Base-by-base conservation (phyloP, 345 rosid species). In the Lagerstroemia speciosa region DNA sequence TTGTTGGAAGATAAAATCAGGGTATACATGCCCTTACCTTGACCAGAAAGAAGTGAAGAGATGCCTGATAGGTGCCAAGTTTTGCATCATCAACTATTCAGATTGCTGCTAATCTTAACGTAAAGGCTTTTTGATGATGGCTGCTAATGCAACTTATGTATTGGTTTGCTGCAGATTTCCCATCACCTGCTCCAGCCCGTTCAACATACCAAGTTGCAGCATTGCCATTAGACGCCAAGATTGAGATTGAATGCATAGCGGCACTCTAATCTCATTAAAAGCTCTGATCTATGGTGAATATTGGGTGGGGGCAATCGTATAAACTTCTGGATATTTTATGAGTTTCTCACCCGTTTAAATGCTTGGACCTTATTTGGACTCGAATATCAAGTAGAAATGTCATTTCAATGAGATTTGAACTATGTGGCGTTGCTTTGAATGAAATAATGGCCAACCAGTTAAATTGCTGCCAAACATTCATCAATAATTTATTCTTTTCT, bases 141-240 rank as follows among this genome's bases (percentile, higher is more conserved):
- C 19, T 22, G 15, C 0, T 2, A 38, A 37, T 40, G 30, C 40
- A 17, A 22, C 36, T 67, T 5, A 31, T 67, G 5, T 20, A 26
- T 41, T 9, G 52, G 20, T 69, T 43, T 74, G 33, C 52, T 82
- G 73, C 90, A 92, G 99, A 92, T 81, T 92, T 95, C 70, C 85
- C 90, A 8, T 83, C 87, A 50, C 90, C 92, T 70, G 80, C 88
- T 41, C 99, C 99, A 10, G 91, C 99, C 36, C 85, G 97, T 38
- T 81, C 98, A 8, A 95, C 99, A 24, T 92, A 84, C 74, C 98
- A 92, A 79, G 99, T 87, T 2, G 98, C 99, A n/a, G 99, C 94
- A 71, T 77, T 92, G 84, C 99, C 99, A 9, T 48, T 88, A 73
- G 81, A 90, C 69, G 94, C 98, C 37, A 90, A 71, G 87, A 84